phyloP scores from a whole-genome alignment of 1,139 yeast genomes.

The Lizanozyma gosingica region DNA sequence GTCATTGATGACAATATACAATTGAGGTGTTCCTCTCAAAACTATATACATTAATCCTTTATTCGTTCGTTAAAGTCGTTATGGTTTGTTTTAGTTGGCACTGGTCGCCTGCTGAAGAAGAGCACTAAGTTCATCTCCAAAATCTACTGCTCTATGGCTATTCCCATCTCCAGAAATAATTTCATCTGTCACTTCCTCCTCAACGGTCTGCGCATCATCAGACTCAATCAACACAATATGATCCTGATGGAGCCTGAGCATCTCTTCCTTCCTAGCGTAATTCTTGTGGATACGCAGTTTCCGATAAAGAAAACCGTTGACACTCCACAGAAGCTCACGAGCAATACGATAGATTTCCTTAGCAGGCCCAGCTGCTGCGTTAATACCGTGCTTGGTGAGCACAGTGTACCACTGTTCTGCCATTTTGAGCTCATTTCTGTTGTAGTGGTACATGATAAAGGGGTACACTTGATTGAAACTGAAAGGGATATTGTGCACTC shows the following conservation, averaged over 20 bases:
- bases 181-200: background rate
- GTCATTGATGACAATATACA: no score
- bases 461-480: slow-evolving; percentile 36
- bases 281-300: slow-evolving; percentile 18
- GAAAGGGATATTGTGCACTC: slow-evolving; percentile 21
- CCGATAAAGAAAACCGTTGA: slow-evolving; percentile 24
- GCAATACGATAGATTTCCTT: slow-evolving; percentile 27
- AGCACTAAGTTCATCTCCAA: background rate
- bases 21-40: no score
- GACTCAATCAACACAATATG: slow-evolving; percentile 12
- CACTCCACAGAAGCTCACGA: slow-evolving; percentile 27
- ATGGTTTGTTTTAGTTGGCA: no score
- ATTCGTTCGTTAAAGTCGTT: no score
- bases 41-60: no score
- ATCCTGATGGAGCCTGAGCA: slow-evolving; percentile 15
- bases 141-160: background rate
- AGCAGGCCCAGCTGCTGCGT: slow-evolving; percentile 18
- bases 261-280: slow-evolving; percentile 14
- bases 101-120: background rate
- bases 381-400: slow-evolving; percentile 24
- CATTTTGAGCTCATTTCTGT: slow-evolving; percentile 18
- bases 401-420: slow-evolving; percentile 35
- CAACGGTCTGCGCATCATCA: slow-evolving; percentile 5
- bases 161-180: background rate
- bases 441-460: slow-evolving; percentile 28